Percentiles rank a stretch among this genome's conserved stretches.
Conservation (phyloP, 495 filamentous ascomycete genomes). For the Penicillium bialowiezense region DNA sequence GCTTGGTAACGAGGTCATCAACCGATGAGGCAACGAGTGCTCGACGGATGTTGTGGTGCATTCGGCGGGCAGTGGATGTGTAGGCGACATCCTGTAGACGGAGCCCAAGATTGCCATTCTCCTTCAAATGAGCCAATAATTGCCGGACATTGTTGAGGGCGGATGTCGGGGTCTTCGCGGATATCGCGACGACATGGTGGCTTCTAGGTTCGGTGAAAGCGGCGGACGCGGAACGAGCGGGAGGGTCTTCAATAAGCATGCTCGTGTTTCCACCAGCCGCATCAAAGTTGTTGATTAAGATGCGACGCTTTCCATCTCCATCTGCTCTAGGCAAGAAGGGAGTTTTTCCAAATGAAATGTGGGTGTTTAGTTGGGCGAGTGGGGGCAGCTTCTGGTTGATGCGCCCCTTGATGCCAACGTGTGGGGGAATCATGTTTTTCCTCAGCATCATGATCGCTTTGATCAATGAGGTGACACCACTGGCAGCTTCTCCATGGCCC, state of each 20-base stretch:
- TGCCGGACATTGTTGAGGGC: constrained; percentile 27
- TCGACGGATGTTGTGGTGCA: constrained; percentile 64
- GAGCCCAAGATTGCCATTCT: constrained; percentile 42
- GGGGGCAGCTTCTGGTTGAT: too few species aligned
- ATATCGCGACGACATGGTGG: background rate
- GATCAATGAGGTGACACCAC: constrained; percentile 28
- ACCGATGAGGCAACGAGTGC: constrained; percentile 4
- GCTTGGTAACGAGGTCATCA: background rate
- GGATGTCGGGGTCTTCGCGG: constrained; percentile 1
- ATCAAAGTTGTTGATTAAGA: too few species aligned
- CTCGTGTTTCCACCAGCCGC: too few species aligned
- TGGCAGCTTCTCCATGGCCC: constrained; percentile 40
- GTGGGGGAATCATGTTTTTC: constrained; percentile 6
- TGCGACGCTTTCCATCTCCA: too few species aligned
- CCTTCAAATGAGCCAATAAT: constrained; percentile 45
- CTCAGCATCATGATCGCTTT: constrained; percentile 8
- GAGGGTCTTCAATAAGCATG: too few species aligned
- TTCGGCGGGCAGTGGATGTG: constrained; percentile 69
- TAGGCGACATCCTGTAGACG: constrained; percentile 59
- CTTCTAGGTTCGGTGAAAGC: background rate
- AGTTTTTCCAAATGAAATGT: too few species aligned
- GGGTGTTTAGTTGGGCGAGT: too few species aligned
- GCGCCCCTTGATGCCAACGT: background rate
- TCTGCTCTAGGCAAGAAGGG: too few species aligned
- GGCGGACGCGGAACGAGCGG: too few species aligned